phyloP scores from a whole-genome alignment of 495 filamentous ascomycete genomes.

The Trichocladium antarcticum region DNA sequence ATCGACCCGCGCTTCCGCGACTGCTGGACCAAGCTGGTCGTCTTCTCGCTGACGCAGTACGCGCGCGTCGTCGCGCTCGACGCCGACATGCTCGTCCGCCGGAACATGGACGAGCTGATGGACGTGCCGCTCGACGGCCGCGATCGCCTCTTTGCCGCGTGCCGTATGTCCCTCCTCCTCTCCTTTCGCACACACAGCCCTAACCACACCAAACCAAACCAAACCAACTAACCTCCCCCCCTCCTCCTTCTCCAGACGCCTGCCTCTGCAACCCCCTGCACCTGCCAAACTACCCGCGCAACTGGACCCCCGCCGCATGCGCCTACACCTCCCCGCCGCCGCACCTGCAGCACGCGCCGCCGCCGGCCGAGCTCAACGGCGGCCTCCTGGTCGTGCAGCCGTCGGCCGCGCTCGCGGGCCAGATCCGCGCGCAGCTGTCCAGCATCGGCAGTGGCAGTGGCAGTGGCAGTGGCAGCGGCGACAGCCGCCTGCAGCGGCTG shows the following conservation, averaged over 20 bases:
- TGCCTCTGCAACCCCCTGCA: constrained; percentile 74
- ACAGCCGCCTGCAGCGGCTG: too few relatives aligned
- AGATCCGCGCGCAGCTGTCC: too few relatives aligned
- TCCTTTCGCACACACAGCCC: constrained; percentile 13
- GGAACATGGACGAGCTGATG: constrained; percentile 84
- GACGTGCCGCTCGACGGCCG: constrained; percentile 50
- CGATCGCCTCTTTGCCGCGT: not conserved
- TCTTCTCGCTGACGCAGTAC: constrained; percentile 60
- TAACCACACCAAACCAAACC: not conserved
- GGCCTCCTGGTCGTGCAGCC: not conserved
- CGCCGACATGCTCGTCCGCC: constrained; percentile 66
- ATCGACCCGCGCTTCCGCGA: constrained; percentile 68
- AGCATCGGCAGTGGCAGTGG: too few relatives aligned
- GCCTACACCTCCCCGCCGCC: constrained; percentile 49
- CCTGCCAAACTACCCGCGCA: constrained; percentile 60
- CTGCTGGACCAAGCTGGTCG: constrained; percentile 74
- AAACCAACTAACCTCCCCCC: not conserved
- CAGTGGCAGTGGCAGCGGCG: too few relatives aligned
- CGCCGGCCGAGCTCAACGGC: not conserved
- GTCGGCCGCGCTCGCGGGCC: too few relatives aligned
- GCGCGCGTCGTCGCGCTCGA: constrained; percentile 69
- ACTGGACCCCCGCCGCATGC: constrained; percentile 66
- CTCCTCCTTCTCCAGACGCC: constrained; percentile 40
- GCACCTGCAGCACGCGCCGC: not conserved
- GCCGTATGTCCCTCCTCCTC: not conserved